phyloP scores from a whole-genome alignment of 306 rosid genomes.

The Geum urbanum region DNA sequence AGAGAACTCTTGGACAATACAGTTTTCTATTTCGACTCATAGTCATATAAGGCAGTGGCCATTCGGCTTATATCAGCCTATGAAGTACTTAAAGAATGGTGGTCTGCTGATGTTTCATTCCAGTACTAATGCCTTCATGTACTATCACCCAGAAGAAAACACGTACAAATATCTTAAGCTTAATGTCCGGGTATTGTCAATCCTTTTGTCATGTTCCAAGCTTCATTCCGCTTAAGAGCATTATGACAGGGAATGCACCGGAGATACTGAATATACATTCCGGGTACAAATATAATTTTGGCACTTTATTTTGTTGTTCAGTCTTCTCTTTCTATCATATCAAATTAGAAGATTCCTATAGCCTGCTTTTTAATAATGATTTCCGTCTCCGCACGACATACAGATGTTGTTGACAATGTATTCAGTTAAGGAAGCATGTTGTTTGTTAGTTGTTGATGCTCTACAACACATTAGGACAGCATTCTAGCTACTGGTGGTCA shows the following conservation, averaged over 20 bases:
- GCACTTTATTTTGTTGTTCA: neutral
- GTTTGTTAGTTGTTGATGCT: neutral
- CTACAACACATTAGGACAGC: neutral
- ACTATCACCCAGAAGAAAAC: neutral
- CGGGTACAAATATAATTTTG: neutral
- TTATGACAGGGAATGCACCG: neutral
- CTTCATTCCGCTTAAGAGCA: slow-evolving; percentile 8
- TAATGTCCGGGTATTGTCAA: neutral
- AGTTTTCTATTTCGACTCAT: neutral
- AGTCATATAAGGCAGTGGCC: neutral
- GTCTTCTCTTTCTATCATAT: neutral
- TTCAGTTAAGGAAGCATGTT: neutral
- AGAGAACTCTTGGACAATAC: slow-evolving; percentile 7
- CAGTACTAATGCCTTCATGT: neutral
- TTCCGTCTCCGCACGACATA: neutral
- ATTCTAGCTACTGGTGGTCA: neutral
- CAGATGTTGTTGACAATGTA: neutral
- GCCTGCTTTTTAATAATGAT: neutral
- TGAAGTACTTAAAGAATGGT: neutral
- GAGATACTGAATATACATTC: slow-evolving; percentile 5
- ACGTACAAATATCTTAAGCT: neutral
- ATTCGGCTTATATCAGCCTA: slow-evolving; percentile 6
- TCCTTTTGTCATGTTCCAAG: slow-evolving; percentile 10
- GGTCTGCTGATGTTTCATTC: slow-evolving; percentile 2
- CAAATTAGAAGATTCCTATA: neutral